Evolutionary conservation across 805 yeast genomes (phyloP), one percentile per base, ranked within the genome.

Genomic region (Wickerhamomyces chaumierensis): DNA sequence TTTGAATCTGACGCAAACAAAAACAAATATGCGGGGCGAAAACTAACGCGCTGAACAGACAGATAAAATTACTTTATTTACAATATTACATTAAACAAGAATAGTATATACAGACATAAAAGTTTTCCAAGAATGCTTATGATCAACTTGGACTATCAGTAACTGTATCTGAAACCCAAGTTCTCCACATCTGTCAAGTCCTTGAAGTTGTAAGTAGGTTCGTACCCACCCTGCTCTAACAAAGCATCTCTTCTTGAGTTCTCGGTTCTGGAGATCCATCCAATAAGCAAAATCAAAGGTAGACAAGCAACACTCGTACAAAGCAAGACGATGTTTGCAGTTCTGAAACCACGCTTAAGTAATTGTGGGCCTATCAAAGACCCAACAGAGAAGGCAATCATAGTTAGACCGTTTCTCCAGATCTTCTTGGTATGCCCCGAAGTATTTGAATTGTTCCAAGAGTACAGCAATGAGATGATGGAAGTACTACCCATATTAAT

Each of bases 331-430:
- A 74, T 66, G 48, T 76, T 75, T 8, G 83, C 85, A 9, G 78
- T 69, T 14, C 56, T 61, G 40, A 71, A 65, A 15, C 61, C 46
- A 0, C 62, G 63, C 44, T 72, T 67, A 56, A 78, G 77, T 48
- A 75, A 58, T 48, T 77, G 81, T 3, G 86, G 83, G 0, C 82
- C 84, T 36, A 75, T 62, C 42, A 81, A 57, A 47, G 78, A 69
- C 7, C 78, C 74, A 18, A 75, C 55, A 11, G 76, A 73, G 49
- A 74, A 75, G n/a, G 69, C 71, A 38, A 75, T 61, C 75, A 75
- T 69, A 1, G 76, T 73, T 18, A 68, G 48, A 5, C 71, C 73
- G 47, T 73, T 74, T 42, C 79, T 58, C 25, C 68, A 66, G 19
- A 73, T 56, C 43, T 75, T 66, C 48, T 76, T 76, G 5, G 79